Evolutionary conservation across 306 rosid genomes (phyloP).

Genomic region (Malus orientalis): DNA sequence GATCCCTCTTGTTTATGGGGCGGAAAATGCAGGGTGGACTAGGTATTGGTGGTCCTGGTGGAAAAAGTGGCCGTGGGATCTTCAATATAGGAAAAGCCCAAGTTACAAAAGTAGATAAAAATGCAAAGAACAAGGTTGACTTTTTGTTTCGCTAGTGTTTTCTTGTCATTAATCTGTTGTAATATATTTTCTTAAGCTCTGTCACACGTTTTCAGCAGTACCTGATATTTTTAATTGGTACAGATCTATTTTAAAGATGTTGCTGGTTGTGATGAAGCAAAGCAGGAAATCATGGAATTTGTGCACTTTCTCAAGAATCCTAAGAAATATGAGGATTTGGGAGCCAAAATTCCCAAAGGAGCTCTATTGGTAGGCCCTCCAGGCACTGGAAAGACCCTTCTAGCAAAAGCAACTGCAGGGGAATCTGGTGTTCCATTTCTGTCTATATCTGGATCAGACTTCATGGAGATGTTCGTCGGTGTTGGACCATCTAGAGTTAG

Average conservation of each 20-base stretch:
- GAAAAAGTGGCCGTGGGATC: constrained; percentile 77
- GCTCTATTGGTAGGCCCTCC: constrained; percentile 97
- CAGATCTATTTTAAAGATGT: constrained; percentile 87
- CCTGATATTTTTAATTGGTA: constrained; percentile 5
- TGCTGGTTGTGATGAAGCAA: constrained; percentile 98
- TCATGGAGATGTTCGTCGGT: constrained; percentile 96
- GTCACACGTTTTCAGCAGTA: not conserved
- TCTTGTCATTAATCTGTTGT: not conserved
- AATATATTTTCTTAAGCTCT: not conserved
- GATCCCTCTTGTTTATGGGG: constrained; percentile 57
- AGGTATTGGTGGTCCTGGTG: constrained; percentile 58
- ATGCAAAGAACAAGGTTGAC: constrained; percentile 77
- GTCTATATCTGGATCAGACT: constrained; percentile 92
- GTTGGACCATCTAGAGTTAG: constrained; percentile 98
- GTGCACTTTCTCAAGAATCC: constrained; percentile 95
- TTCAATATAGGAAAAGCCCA: constrained; percentile 93
- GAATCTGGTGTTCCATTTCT: constrained; percentile 94
- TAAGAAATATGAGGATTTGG: constrained; percentile 84
- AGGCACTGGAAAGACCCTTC: constrained; percentile 94
- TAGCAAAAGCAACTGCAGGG: constrained; percentile 98
- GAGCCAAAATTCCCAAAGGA: constrained; percentile 96
- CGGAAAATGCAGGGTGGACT: constrained; percentile 80
- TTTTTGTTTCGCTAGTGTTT: not conserved
- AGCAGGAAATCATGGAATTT: constrained; percentile 93
- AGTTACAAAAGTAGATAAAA: constrained; percentile 78